Evolutionary conservation across 2,329 filamentous ascomycete species (phyloP), one percentile per base, ranked within the genome.

Genomic region (Fusarium sororula): DNA sequence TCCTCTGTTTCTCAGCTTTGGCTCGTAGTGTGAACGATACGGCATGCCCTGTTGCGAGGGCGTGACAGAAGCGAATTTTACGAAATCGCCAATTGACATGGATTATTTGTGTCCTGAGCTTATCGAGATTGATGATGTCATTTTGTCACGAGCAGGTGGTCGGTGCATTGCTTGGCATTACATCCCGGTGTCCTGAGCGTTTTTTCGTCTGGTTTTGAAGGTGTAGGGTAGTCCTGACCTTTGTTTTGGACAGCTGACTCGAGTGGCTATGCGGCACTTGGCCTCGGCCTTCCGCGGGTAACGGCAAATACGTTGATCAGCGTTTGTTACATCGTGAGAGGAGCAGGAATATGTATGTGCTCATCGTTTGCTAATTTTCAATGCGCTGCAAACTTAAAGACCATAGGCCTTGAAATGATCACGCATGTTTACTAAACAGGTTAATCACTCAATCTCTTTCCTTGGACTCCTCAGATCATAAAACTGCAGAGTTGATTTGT

Each of bases 391-490:
- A 7, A 26, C 5, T 12, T 3, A 28, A 28, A 22, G 24, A 26
- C 5, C 4, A 4, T 26, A 8, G 14, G 14, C 4, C 18, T 22
- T 7, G 4, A 30, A 11, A 15, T 12, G 1, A 9, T 24, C 26
- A 30, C 5, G 2, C 2, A 12, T 6, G 3, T 30, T 12, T 17
- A 12, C 4, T 2, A 3, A 15, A 12, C 13, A 28, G 2, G 7
- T 17, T 17, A n/a, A n/a, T 15, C 6, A 11, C 0, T 6, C 7
- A 9, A 8, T 35, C 7, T 15, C 7, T 15, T 15, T 15, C 32
- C 32, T 35, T 13, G 9, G 7, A 4, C 6, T 6, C 8, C 1
- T 20, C 5, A 6, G 2, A 5, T 4, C 3, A 4, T 2, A 20
- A 26, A 20, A 26, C 3, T 26, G 18, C 11, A 4, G 0, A 14